These are phyloP conservation scores for Nephelium lappaceum DNA, from an alignment of 345 rosid genomes.

Conservation along the genomic window DNA sequence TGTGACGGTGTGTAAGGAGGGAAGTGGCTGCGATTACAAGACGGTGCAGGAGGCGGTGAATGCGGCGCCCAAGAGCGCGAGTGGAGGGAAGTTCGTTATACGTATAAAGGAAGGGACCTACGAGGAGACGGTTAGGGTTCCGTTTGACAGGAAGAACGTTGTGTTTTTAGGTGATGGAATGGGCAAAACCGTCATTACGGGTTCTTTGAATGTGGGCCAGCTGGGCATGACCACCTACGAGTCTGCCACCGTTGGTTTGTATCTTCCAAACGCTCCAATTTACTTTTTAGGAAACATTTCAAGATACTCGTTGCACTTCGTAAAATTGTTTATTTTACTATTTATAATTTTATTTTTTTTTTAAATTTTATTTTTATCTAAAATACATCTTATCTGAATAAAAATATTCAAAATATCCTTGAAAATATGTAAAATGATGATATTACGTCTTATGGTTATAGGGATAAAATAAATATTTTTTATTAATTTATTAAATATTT, in stretches of 20 bases:
- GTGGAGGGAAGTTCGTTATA: conserved; percentile 51
- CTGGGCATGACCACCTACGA: conserved; percentile 72
- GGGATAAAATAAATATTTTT: too few species aligned
- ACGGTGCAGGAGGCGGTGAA: conserved; percentile 85
- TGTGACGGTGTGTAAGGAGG: conserved; percentile 71
- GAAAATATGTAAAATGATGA: too few species aligned
- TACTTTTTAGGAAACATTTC: too few species aligned
- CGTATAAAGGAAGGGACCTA: conserved; percentile 65
- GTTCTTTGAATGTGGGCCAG: conserved; percentile 53
- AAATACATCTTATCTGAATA: too few species aligned
- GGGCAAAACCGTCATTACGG: conserved; percentile 88
- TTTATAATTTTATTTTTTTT: too few species aligned
- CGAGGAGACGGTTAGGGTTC: conserved; percentile 73
- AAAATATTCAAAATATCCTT: too few species aligned
- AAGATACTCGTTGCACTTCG: too few species aligned
- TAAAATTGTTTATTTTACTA: too few species aligned
- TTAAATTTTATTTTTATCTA: too few species aligned
- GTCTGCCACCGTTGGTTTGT: conserved; percentile 82
- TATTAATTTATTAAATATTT: too few species aligned
- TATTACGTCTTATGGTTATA: too few species aligned
- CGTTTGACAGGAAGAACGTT: conserved; percentile 75
- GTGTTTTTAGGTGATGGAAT: conserved; percentile 84
- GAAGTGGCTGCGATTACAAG: conserved; percentile 36
- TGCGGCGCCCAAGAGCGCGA: conserved; percentile 62
- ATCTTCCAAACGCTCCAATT: too few species aligned